Conservation (phyloP, 192 early-diverging fungal species). For the Gonapodya sp. region DNA sequence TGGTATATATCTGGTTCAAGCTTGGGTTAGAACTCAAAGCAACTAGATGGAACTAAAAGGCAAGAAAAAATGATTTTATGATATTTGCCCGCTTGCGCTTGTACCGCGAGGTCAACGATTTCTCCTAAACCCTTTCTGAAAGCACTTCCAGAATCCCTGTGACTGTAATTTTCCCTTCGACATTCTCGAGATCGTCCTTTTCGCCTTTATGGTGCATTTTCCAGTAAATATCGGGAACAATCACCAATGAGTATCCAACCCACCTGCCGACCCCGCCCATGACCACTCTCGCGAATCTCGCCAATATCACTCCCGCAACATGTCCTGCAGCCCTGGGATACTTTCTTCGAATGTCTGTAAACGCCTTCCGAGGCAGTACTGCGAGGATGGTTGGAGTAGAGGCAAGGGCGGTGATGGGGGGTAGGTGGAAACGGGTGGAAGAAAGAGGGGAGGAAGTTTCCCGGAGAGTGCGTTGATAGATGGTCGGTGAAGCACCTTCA, state of each 20-base stretch:
- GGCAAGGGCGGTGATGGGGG: not conserved
- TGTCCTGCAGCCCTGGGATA: not conserved
- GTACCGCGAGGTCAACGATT: too few relatives aligned
- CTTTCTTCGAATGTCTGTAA: not conserved
- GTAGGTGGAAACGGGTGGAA: not conserved
- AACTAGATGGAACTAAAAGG: not conserved
- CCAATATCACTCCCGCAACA: not conserved
- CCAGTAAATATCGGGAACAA: too few relatives aligned
- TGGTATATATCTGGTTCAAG: not conserved
- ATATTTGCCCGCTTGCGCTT: too few relatives aligned
- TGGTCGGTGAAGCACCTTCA: not conserved
- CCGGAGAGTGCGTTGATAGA: not conserved
- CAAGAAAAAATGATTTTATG: too few relatives aligned
- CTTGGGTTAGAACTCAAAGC: not conserved
- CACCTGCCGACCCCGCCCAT: not conserved
- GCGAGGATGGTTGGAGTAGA: not conserved
- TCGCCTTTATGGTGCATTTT: too few relatives aligned
- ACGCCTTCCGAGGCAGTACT: not conserved
- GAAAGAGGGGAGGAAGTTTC: not conserved
- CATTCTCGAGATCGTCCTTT: not conserved
- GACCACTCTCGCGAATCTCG: not conserved
- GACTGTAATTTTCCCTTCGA: too few relatives aligned
- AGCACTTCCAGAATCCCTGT: too few relatives aligned
- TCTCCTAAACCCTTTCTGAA: too few relatives aligned
- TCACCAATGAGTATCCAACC: too few relatives aligned